Base-by-base conservation (phyloP, 2,329 filamentous ascomycete species). In the Cercospora zeina region DNA sequence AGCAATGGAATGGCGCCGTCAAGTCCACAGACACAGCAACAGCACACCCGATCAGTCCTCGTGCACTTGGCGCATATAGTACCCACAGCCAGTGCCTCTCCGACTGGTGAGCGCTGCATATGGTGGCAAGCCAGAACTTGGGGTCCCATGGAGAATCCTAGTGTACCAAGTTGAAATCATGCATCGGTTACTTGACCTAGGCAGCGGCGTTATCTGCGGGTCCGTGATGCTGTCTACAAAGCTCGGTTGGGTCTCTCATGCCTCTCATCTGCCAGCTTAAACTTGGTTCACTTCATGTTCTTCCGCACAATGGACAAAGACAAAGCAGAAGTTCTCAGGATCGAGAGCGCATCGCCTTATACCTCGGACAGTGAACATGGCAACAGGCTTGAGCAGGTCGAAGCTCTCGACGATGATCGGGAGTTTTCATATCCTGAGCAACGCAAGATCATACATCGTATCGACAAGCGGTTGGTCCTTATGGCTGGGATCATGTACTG, bases 401-500 rank as follows among this genome's bases (percentile, higher is more conserved):
- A 53, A 4, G 30, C 30, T 14, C 27, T 53, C 9, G 49, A 53
- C 9, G 49, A 53, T 3, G 49, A 53, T 21, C 9, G 8, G 16
- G 49, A 53, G 30, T 53, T 53, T n/a, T 33, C 49, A 34, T 53
- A 33, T 16, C n/a, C 49, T 11, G 49, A 53, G 49, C 49, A 53
- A 53, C 49, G 49, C 49, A 53, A 53, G 16, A 34, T 93, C 70
- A 84, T 91, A 36, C 81, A 81, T 61, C 84, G 84, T 10, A 79
- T 93, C 66, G 90, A 93, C 74, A 78, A 74, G 16, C 74, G 78
- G 50, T 72, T 80, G 16, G 76, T 80, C n/a, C 63, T 74, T 3
- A 78, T 75, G 0, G 72, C 76, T 2, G 78, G 77, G 10, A 66
- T 67, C 66, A 83, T 91, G 77, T 93, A 93, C 75, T 90, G 88